These are phyloP conservation scores for Rhodotorula taiwanensis DNA, from an alignment of 768 basidiomycete species.

Conservation along the genomic window DNA sequence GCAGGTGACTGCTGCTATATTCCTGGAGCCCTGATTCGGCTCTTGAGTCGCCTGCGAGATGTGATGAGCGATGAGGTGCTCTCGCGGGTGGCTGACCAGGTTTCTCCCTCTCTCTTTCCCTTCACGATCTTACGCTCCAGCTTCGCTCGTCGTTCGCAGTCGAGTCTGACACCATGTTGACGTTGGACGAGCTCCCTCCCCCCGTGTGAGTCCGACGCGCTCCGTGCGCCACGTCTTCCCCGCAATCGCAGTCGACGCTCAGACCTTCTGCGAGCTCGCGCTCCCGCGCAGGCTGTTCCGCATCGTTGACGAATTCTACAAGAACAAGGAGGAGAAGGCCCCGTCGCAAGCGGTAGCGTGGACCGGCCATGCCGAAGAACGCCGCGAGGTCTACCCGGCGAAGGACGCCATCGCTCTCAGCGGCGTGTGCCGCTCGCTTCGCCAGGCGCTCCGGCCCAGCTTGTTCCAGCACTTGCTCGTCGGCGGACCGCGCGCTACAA, in stretches of 20 bases:
- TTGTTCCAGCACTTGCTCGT: neutral
- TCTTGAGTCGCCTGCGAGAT: too few relatives aligned
- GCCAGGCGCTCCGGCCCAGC: neutral
- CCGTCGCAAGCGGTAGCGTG: too few relatives aligned
- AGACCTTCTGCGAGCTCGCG: neutral
- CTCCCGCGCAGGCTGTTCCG: neutral
- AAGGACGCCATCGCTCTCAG: neutral
- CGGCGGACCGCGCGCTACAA: neutral
- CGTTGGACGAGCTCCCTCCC: neutral
- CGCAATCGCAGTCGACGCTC: neutral
- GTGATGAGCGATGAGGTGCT: too few relatives aligned
- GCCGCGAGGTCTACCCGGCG: neutral
- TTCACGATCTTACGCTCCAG: neutral
- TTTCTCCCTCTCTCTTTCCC: neutral
- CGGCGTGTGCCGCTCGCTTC: neutral
- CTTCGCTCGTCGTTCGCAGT: neutral
- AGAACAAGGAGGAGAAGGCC: too few relatives aligned
- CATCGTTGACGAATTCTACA: neutral
- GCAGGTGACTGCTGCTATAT: too few relatives aligned
- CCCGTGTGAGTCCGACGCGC: neutral
- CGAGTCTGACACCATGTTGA: neutral
- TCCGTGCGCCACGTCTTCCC: too few relatives aligned
- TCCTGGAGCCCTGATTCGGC: too few relatives aligned
- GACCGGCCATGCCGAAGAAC: neutral
- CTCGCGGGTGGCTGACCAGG: too few relatives aligned